phyloP scores from a whole-genome alignment of 257 asterid species.

The Catharanthus roseus region DNA sequence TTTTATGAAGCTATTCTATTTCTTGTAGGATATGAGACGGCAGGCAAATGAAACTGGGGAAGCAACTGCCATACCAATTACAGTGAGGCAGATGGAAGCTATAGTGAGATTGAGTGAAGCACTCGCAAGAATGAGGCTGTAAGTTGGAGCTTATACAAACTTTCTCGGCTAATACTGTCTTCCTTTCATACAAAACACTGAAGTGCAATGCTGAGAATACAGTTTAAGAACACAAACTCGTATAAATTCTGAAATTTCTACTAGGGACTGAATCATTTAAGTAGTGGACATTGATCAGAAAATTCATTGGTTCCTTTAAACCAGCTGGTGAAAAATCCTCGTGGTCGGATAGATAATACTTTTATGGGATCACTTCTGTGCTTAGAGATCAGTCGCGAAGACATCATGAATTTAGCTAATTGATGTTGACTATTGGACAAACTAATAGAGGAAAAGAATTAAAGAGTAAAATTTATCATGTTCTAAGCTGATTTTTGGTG shows the following conservation, averaged over 20 bases:
- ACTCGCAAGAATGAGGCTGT: slow-evolving; percentile 91
- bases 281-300: neutral
- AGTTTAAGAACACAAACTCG: neutral
- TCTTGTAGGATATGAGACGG: slow-evolving; percentile 75
- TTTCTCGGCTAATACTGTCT: neutral
- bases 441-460: neutral
- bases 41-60: slow-evolving; percentile 94
- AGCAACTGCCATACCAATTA: slow-evolving; percentile 83
- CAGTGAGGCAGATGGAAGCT: slow-evolving; percentile 99
- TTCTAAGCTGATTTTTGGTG: neutral
- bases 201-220: neutral
- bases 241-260: neutral
- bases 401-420: neutral
- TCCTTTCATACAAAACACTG: neutral
- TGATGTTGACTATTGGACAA: neutral
- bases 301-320: neutral
- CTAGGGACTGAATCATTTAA: neutral
- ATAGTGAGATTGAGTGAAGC: slow-evolving; percentile 93
- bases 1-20: slow-evolving; percentile 6
- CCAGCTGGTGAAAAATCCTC: neutral
- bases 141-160: slow-evolving; percentile 27
- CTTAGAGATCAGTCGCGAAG: neutral
- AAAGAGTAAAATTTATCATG: neutral
- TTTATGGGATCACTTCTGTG: neutral
- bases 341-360: too few species aligned